Conservation (phyloP, 345 rosid genomes). For the Moricandia moricandioides region DNA sequence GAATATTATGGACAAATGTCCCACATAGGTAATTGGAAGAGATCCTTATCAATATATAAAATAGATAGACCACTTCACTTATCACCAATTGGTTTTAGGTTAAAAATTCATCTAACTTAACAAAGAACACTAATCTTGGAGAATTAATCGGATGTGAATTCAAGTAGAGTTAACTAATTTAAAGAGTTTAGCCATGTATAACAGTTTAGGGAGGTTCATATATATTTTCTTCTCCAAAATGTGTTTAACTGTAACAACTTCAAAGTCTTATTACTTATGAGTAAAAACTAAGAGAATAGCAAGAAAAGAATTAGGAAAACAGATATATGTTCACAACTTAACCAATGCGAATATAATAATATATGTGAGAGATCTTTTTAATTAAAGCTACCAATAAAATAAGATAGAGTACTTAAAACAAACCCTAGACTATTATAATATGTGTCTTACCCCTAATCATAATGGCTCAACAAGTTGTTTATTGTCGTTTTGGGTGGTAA, state of each 20-base stretch:
- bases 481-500: conserved; percentile 17
- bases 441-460: neutral
- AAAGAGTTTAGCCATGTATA: neutral
- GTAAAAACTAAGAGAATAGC: neutral
- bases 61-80: too few species aligned
- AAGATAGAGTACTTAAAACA: neutral
- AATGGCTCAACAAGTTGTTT: neutral
- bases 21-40: too few species aligned
- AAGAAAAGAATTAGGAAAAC: neutral
- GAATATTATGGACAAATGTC: neutral
- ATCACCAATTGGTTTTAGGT: too few species aligned
- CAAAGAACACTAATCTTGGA: neutral
- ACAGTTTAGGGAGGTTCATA: neutral
- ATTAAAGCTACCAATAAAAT: neutral
- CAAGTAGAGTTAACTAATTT: neutral
- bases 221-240: neutral
- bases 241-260: neutral
- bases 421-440: neutral
- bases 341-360: neutral
- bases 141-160: neutral
- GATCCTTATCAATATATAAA: too few species aligned
- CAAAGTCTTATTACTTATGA: neutral
- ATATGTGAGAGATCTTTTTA: neutral
- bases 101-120: too few species aligned
- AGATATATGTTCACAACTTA: neutral